Conservation (phyloP, 2,329 filamentous ascomycete genomes). For the Dothistroma septosporum region DNA sequence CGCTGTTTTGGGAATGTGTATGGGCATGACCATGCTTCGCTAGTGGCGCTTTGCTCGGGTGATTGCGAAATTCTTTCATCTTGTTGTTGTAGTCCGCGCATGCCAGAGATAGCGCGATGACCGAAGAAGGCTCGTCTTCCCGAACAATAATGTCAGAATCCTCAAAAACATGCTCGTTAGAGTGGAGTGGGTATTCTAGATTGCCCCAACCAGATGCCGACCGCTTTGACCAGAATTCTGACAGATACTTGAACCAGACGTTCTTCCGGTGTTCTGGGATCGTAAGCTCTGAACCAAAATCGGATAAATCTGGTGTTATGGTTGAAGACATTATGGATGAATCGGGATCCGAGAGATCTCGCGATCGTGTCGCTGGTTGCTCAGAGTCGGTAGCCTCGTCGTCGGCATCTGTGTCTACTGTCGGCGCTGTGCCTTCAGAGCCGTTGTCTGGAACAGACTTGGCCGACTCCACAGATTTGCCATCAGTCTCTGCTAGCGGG, state of each 20-base stretch:
- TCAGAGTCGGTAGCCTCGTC: slow-evolving; percentile 65
- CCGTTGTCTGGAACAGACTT: slow-evolving; percentile 6
- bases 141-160: slow-evolving; percentile 96
- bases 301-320: slow-evolving; percentile 48
- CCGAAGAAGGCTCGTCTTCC: slow-evolving; percentile 93
- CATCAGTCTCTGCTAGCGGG: slow-evolving; percentile 9
- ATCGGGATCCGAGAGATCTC: slow-evolving; percentile 37
- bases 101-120: slow-evolving; percentile 88
- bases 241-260: slow-evolving; percentile 90
- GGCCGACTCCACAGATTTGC: slow-evolving; percentile 10
- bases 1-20: slow-evolving; percentile 22
- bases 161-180: slow-evolving; percentile 90
- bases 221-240: slow-evolving; percentile 96
- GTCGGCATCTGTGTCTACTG: slow-evolving; percentile 48
- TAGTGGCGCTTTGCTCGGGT: slow-evolving; percentile 23
- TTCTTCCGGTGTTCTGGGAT: slow-evolving; percentile 90
- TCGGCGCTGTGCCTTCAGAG: slow-evolving; percentile 9
- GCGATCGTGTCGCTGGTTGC: slow-evolving; percentile 64
- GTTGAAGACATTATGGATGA: slow-evolving; percentile 49
- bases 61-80: slow-evolving; percentile 60
- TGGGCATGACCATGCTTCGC: slow-evolving; percentile 28
- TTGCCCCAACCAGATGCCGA: slow-evolving; percentile 92
- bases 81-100: slow-evolving; percentile 84
- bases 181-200: slow-evolving; percentile 78
- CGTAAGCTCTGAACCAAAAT: slow-evolving; percentile 62